Conservation (phyloP, 179 eudicot species). For the Sideroxylon spinosum region DNA sequence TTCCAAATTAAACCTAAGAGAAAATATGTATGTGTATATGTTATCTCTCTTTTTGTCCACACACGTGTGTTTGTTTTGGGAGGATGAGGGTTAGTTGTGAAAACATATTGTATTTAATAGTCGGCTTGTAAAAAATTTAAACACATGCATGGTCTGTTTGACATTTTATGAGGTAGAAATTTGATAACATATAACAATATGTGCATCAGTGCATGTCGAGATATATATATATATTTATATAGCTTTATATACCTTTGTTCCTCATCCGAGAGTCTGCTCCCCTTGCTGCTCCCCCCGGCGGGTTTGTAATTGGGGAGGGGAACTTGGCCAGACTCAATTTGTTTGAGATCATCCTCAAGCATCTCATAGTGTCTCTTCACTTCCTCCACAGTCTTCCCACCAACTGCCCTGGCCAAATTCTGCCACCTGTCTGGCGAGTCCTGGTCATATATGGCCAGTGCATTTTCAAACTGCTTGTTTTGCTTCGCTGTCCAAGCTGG, state of each 20-base stretch:
- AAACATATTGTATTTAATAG: too few species aligned
- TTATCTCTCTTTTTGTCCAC: too few species aligned
- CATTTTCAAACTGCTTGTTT: conserved; percentile 47
- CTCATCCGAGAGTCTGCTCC: conserved; percentile 20
- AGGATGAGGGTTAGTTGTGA: too few species aligned
- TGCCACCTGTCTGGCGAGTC: conserved; percentile 51
- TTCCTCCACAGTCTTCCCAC: conserved; percentile 41
- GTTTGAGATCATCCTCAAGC: conserved; percentile 44
- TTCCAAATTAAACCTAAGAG: too few species aligned
- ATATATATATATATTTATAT: too few species aligned
- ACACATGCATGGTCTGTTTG: too few species aligned
- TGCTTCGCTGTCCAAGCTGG: conserved; percentile 40
- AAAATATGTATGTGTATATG: too few species aligned
- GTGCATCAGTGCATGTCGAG: too few species aligned
- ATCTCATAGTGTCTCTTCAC: conserved; percentile 45
- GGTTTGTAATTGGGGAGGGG: conserved; percentile 18
- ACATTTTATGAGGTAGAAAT: too few species aligned
- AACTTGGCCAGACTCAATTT: conserved; percentile 42
- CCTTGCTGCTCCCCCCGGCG: conserved; percentile 5
- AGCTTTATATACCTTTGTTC: conserved; percentile 29
- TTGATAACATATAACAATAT: too few species aligned
- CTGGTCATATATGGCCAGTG: conserved; percentile 41
- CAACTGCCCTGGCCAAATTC: conserved; percentile 46
- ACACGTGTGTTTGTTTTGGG: too few species aligned
- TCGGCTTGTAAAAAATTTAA: too few species aligned